Evolutionary conservation across 345 rosid genomes (phyloP), one percentile per base, ranked within the genome.

Genomic region (Lepidium aucheri): DNA sequence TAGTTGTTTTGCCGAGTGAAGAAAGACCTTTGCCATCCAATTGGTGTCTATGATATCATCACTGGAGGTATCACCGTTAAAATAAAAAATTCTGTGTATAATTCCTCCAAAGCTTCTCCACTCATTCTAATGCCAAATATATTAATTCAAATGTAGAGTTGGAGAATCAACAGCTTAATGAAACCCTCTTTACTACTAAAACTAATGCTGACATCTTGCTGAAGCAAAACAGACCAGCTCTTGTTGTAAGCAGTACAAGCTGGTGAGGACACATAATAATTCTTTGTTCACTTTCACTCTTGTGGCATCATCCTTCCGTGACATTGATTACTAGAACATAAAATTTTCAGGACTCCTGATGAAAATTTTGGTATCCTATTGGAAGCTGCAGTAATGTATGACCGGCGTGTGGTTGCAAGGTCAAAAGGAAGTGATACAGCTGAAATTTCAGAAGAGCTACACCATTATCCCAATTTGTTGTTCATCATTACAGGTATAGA

Each of bases 361-460:
- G 99, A 94, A 80, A 84, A 94, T 78, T 94, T 94, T 82, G 84
- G 95, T 71, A 83, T 94, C 63, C 89, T 94, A 45, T 74, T 94
- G 64, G 96, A 94, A 82, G 99, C 99, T 57, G 96, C 97, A 16
- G 89, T 94, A 17, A 84, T 90, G 95, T 94, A 90, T 81, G 96
- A 94, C 66, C 86, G 95, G 53, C 89, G 95, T 34, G 99, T 90
- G 74, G 90, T 87, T 61, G 97, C 98, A 39, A 79, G 88, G 42
- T 70, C 84, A 36, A 75, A 82, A 72, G 92, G 82, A 79, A 82
- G 84, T 16, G 85, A 88, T 60, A 79, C 80, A 46, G 82, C 77
- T 49, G 86, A 85, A 56, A 73, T 83, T 53, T 63, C 75, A 46
- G 89, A 80, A 64, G 82, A 74, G 73, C 68, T 81, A 43, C 78